Percentiles rank a stretch among this genome's conserved stretches.
phyloP scores from a whole-genome alignment of 1,139 yeast genomes.

The Lodderomyces pseudojiufengensis region DNA sequence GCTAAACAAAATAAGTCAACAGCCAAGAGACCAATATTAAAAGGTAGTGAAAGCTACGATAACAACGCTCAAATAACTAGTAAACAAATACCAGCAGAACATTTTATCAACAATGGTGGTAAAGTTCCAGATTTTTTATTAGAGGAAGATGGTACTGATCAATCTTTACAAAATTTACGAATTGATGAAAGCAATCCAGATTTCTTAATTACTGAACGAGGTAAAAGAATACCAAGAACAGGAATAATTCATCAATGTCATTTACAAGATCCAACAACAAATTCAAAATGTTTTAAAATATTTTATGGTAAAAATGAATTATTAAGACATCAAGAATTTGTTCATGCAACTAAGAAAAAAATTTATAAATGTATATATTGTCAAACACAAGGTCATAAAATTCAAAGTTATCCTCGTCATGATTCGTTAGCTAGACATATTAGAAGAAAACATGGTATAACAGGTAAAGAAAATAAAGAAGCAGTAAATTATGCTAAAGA shows the following conservation, averaged over 20 bases:
- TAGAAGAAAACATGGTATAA: conserved; percentile 44
- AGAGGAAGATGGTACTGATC: not conserved
- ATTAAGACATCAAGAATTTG: conserved; percentile 46
- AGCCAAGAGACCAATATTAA: no score
- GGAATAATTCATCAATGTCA: conserved; percentile 45
- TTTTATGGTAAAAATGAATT: conserved; percentile 47
- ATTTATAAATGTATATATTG: conserved; percentile 45
- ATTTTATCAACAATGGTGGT: no score
- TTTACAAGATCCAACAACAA: conserved; percentile 32
- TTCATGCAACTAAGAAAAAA: conserved; percentile 45
- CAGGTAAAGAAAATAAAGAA: conserved; percentile 45
- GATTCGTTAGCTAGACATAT: conserved; percentile 47
- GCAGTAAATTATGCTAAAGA: conserved; percentile 50
- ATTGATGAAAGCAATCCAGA: conserved; percentile 1
- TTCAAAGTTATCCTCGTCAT: conserved; percentile 45
- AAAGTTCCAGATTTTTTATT: no score
- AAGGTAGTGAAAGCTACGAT: no score
- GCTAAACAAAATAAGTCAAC: not conserved
- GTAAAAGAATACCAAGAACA: conserved; percentile 17
- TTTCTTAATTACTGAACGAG: not conserved
- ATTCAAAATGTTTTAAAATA: conserved; percentile 35
- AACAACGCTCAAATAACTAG: no score
- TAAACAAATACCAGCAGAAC: not conserved
- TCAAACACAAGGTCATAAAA: conserved; percentile 32
- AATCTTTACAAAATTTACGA: not conserved